These are phyloP conservation scores for Blastobotrys americana DNA, from an alignment of 805 yeast genomes.

Conservation along the genomic window DNA sequence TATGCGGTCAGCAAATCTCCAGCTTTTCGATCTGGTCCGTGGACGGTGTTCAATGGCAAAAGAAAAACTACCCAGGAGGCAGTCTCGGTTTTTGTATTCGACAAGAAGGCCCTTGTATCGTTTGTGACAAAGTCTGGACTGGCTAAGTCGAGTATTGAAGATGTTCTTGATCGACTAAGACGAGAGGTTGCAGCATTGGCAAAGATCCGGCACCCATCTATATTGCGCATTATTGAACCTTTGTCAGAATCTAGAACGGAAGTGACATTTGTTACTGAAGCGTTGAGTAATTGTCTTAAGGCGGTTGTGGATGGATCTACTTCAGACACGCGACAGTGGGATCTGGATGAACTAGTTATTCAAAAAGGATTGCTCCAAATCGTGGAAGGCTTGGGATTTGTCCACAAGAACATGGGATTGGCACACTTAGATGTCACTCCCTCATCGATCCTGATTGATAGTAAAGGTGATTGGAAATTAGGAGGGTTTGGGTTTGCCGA, in stretches of 20 bases:
- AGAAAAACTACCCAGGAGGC: slow-evolving; percentile 39
- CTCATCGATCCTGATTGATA: slow-evolving; percentile 63
- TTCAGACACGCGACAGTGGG: slow-evolving; percentile 32
- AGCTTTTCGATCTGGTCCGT: slow-evolving; percentile 66
- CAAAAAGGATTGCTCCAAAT: slow-evolving; percentile 80
- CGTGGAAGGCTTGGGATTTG: slow-evolving; percentile 69
- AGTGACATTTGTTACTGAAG: slow-evolving; percentile 78
- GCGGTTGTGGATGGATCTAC: slow-evolving; percentile 34
- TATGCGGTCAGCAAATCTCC: slow-evolving; percentile 68
- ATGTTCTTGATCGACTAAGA: slow-evolving; percentile 57
- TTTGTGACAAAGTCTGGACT: slow-evolving; percentile 45
- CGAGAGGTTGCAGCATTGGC: slow-evolving; percentile 65
- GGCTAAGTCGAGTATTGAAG: slow-evolving; percentile 45
- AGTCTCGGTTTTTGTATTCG: slow-evolving; percentile 82
- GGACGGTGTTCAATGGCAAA: slow-evolving; percentile 83
- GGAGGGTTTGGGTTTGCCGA: slow-evolving; percentile 58
- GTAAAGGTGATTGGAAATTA: slow-evolving; percentile 85
- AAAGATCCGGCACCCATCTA: slow-evolving; percentile 82
- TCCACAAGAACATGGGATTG: slow-evolving; percentile 67
- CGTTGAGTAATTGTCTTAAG: slow-evolving; percentile 50
- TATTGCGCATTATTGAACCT: slow-evolving; percentile 78
- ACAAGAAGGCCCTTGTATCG: slow-evolving; percentile 65
- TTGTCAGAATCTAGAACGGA: slow-evolving; percentile 77
- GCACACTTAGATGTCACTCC: slow-evolving; percentile 80
- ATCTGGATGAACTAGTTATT: slow-evolving; percentile 61